These are phyloP conservation scores for Nicotiana noctiflora DNA, from an alignment of 257 asterid genomes.

Conservation along the genomic window DNA sequence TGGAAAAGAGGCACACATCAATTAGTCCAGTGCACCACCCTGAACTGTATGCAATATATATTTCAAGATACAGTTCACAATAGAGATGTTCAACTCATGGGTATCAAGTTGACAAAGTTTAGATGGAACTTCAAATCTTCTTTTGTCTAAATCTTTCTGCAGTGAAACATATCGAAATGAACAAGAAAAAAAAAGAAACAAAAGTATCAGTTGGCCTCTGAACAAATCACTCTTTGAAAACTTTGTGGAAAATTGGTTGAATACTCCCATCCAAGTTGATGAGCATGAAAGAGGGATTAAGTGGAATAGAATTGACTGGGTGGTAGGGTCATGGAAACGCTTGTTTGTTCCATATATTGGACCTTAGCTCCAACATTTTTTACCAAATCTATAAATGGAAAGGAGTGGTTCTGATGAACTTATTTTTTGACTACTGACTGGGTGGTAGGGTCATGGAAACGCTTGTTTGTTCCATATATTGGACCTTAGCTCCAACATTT, in stretches of 20 bases:
- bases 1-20: neutral
- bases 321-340: too few species aligned
- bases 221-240: neutral
- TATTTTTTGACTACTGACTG: too few species aligned
- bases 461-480: too few species aligned
- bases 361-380: too few species aligned
- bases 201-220: neutral
- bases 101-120: neutral
- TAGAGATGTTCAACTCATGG: neutral
- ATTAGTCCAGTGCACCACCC: neutral
- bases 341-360: too few species aligned
- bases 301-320: too few species aligned
- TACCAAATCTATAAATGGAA: too few species aligned
- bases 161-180: neutral
- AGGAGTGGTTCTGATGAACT: too few species aligned
- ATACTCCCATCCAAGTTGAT: slow-evolving; percentile 1
- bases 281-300: neutral
- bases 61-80: neutral
- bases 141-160: neutral
- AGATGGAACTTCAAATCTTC: neutral
- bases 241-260: neutral
- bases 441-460: too few species aligned
- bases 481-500: neutral
- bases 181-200: slow-evolving; percentile 2
- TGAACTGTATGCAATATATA: neutral